Percentiles rank a stretch among this genome's conserved stretches.
Evolutionary conservation across 1,284 basidiomycete genomes (phyloP).

Genomic region (Cutaneotrichosporon sp.): DNA sequence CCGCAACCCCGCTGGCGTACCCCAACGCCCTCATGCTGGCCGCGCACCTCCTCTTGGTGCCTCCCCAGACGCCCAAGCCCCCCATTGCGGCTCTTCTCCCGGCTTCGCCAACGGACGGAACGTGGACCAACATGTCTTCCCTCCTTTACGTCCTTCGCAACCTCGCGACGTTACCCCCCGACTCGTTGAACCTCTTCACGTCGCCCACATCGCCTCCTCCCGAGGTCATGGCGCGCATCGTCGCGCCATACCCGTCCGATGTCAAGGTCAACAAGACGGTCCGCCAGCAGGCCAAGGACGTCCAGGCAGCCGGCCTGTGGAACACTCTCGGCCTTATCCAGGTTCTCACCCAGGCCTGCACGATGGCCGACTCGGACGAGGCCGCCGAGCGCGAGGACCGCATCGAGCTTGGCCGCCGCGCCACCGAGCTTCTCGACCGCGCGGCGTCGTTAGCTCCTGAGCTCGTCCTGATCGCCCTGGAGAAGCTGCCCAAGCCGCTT

Average conservation of each 20-base stretch:
- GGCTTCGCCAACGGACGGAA: constrained; percentile 55
- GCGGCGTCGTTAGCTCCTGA: constrained; percentile 83
- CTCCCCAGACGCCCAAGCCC: constrained; percentile 51
- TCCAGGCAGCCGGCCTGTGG: constrained; percentile 83
- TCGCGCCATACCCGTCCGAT: constrained; percentile 69
- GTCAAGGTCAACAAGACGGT: constrained; percentile 35
- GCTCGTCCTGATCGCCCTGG: constrained; percentile 87
- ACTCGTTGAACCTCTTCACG: constrained; percentile 87
- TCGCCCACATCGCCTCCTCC: constrained; percentile 78
- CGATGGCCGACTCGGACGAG: constrained; percentile 35
- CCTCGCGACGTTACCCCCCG: constrained; percentile 79
- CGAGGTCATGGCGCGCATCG: constrained; percentile 75
- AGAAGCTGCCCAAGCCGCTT: constrained; percentile 87
- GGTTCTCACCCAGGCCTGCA: constrained; percentile 64
- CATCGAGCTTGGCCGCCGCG: constrained; percentile 68
- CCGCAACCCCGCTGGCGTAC: constrained; percentile 44
- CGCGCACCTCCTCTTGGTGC: constrained; percentile 52
- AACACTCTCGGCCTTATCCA: constrained; percentile 91
- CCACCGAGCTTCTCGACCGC: constrained; percentile 87
- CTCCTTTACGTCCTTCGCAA: constrained; percentile 86
- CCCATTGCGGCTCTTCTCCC: constrained; percentile 54
- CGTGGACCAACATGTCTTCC: constrained; percentile 81
- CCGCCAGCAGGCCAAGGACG: constrained; percentile 67
- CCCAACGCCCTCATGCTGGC: constrained; percentile 50
- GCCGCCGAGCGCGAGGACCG: constrained; percentile 65